A percentile compares a stretch with the other conserved stretches of the same genome.
These are phyloP conservation scores for Mortierella polycephala DNA, from an alignment of 371 early-diverging fungal species.

Conservation along the genomic window DNA sequence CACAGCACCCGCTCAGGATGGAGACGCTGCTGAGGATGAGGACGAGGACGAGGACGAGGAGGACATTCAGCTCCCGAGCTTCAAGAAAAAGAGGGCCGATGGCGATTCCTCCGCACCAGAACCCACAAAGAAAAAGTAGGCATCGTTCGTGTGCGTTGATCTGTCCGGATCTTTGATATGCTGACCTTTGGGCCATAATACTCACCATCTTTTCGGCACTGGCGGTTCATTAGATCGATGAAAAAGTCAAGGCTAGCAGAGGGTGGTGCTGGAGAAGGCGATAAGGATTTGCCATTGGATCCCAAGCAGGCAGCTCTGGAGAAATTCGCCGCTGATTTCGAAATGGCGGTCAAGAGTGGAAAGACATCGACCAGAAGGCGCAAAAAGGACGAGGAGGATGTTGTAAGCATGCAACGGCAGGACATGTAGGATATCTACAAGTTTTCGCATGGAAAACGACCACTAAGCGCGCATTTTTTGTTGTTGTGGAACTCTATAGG, in stretches of 20 bases:
- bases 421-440: neutral
- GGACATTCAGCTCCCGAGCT: conserved; percentile 30
- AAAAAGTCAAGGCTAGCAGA: conserved; percentile 19
- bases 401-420: conserved; percentile 15
- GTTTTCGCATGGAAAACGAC: neutral
- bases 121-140: conserved; percentile 46
- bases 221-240: conserved; percentile 2
- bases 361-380: conserved; percentile 66
- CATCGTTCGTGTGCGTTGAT: neutral
- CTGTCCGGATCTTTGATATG: neutral
- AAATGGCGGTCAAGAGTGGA: conserved; percentile 68
- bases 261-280: conserved; percentile 16
- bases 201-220: neutral
- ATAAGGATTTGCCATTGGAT: conserved; percentile 36
- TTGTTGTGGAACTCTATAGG: conserved; percentile 23
- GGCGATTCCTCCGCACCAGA: conserved; percentile 28
- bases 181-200: neutral
- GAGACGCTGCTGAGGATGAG: conserved; percentile 8
- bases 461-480: neutral
- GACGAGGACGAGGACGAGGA: conserved; percentile 25
- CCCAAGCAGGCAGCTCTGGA: conserved; percentile 60
- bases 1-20: conserved; percentile 1
- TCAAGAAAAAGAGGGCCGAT: conserved; percentile 37
- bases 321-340: conserved; percentile 71
- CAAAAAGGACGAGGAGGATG: conserved; percentile 73